Evolutionary conservation across 148 eudicot species (phyloP).

Genomic region (Hydrangea macrophylla): DNA sequence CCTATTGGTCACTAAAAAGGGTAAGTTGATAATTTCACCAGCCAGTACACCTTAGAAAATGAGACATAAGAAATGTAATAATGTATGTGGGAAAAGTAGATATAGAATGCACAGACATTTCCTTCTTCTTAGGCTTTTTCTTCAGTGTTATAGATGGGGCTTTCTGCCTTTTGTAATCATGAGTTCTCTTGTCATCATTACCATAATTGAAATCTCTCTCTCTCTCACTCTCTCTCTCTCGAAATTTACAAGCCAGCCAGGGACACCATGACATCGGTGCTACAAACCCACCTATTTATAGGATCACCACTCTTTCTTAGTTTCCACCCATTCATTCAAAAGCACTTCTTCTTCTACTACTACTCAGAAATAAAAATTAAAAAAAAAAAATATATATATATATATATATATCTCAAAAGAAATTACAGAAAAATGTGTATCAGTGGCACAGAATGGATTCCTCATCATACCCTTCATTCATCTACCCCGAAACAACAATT

Average conservation of each 20-base stretch:
- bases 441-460: constrained; percentile 27
- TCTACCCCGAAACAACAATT: constrained; percentile 10
- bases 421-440: constrained; percentile 31
- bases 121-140: constrained; percentile 35
- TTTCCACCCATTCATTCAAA: not conserved
- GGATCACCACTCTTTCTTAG: constrained; percentile 7
- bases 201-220: constrained; percentile 34
- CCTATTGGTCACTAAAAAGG: not conserved
- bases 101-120: constrained; percentile 9
- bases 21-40: not conserved
- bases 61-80: not conserved
- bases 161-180: constrained; percentile 51
- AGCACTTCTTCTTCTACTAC: not conserved
- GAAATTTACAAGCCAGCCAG: constrained; percentile 28
- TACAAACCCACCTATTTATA: constrained; percentile 33
- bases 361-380: not conserved
- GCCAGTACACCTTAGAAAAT: not conserved
- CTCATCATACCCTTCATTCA: constrained; percentile 16
- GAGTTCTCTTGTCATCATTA: constrained; percentile 55
- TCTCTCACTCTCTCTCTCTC: constrained; percentile 26
- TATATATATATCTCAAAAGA: not conserved
- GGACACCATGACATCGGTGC: constrained; percentile 34
- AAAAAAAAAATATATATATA: no score
- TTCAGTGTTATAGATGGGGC: constrained; percentile 30
- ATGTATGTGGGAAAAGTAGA: constrained; percentile 12